phyloP scores from a whole-genome alignment of 768 basidiomycete species.

The Stropharia rugosoannulata region DNA sequence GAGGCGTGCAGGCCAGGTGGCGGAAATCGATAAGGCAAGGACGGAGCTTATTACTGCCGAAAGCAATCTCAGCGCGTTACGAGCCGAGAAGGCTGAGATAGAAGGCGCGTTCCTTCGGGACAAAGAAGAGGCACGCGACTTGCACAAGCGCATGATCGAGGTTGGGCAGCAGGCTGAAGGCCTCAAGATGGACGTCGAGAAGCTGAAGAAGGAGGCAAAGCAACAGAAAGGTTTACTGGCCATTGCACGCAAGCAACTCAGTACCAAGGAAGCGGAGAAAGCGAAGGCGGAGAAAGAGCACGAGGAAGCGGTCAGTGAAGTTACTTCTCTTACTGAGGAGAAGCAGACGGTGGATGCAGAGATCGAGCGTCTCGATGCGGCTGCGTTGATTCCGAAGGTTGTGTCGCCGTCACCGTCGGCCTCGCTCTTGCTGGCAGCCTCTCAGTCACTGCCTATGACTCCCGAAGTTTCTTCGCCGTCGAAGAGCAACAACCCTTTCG shows the following conservation, averaged over 20 bases:
- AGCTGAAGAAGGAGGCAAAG: conserved; percentile 88
- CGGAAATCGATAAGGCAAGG: conserved; percentile 68
- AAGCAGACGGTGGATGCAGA: conserved; percentile 54
- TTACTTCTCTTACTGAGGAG: conserved; percentile 51
- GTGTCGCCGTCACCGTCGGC: conserved; percentile 40
- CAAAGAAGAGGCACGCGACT: conserved; percentile 89
- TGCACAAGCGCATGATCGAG: conserved; percentile 85
- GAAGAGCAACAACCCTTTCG: conserved; percentile 94
- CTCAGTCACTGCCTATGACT: conserved; percentile 71
- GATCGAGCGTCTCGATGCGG: conserved; percentile 27
- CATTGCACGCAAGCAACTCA: conserved; percentile 92
- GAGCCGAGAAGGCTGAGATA: conserved; percentile 89
- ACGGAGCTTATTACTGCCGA: conserved; percentile 87
- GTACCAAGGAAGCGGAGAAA: conserved; percentile 76
- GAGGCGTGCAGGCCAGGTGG: conserved; percentile 62
- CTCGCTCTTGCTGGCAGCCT: conserved; percentile 58
- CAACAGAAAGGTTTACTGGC: conserved; percentile 95
- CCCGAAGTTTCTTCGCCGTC: conserved; percentile 58
- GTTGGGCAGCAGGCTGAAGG: conserved; percentile 69
- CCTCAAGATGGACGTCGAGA: conserved; percentile 78
- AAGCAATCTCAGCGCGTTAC: conserved; percentile 86
- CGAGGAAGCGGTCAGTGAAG: conserved; percentile 60
- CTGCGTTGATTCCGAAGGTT: conserved; percentile 15
- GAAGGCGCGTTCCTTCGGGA: conserved; percentile 85
- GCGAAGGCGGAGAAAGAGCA: conserved; percentile 71